Conservation (phyloP, 2,329 filamentous ascomycete species). For the Clarireedia hainanense region DNA sequence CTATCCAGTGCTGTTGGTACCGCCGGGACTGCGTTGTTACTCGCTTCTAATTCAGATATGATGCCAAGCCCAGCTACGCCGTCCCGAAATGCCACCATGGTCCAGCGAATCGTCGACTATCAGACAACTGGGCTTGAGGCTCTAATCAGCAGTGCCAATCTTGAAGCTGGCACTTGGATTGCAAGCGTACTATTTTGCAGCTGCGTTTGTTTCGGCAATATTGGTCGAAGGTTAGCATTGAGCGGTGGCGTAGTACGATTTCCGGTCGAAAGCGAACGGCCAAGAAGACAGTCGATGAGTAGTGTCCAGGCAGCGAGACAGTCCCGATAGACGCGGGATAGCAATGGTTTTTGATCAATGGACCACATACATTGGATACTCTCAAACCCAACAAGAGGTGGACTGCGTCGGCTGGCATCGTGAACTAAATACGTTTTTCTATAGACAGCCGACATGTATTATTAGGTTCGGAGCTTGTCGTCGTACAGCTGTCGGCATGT, state of each 20-base stretch:
- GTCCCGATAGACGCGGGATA: neutral
- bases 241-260: conserved; percentile 8
- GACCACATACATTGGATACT: neutral
- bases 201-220: conserved; percentile 92
- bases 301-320: conserved; percentile 6
- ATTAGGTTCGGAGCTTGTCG: neutral
- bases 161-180: conserved; percentile 79
- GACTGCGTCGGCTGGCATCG: no score
- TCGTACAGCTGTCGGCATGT: no score
- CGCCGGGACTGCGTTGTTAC: conserved; percentile 63
- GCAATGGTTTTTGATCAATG: neutral
- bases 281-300: conserved; percentile 3
- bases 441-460: neutral
- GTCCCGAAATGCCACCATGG: conserved; percentile 13
- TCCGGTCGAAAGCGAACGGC: neutral
- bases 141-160: conserved; percentile 51
- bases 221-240: conserved; percentile 67
- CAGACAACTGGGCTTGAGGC: conserved; percentile 35
- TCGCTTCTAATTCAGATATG: conserved; percentile 70
- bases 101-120: conserved; percentile 9
- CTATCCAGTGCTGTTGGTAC: conserved; percentile 69
- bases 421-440: no score
- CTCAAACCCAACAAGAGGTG: neutral
- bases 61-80: conserved; percentile 56
- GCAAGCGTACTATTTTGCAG: conserved; percentile 91